phyloP scores from a whole-genome alignment of 352 stramenopile genomes.

The Phytophthora agathidicida region DNA sequence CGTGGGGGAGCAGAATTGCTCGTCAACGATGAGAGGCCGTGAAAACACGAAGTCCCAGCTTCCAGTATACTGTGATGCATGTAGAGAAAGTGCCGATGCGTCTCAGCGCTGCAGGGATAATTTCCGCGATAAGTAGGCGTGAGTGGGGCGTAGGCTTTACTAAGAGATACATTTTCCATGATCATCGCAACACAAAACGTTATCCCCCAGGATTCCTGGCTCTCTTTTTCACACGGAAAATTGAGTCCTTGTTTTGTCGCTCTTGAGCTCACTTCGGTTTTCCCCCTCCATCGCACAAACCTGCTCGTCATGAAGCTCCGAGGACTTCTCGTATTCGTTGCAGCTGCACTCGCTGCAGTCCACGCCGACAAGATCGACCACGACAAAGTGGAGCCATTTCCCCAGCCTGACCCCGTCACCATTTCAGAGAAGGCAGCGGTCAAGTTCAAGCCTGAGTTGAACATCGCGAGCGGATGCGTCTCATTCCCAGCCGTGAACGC shows the following conservation, averaged over 20 bases:
- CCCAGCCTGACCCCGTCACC: slow-evolving; percentile 2
- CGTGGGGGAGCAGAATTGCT: too few species aligned
- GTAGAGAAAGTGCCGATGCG: too few species aligned
- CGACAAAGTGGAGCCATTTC: not conserved
- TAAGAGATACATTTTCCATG: too few species aligned
- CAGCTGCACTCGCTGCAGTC: not conserved
- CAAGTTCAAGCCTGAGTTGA: not conserved
- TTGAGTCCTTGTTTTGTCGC: not conserved
- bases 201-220: not conserved
- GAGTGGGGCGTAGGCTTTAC: too few species aligned
- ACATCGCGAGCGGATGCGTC: not conserved
- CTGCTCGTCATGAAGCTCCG: not conserved
- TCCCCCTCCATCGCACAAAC: not conserved
- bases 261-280: not conserved
- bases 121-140: too few species aligned
- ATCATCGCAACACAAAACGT: too few species aligned
- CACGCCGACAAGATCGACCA: not conserved
- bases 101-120: too few species aligned
- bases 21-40: too few species aligned
- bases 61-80: too few species aligned
- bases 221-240: not conserved
- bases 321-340: not conserved
- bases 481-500: slow-evolving; percentile 5
- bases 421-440: slow-evolving; percentile 3
- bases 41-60: too few species aligned